Evolutionary conservation across 2,329 filamentous ascomycete genomes (phyloP), one percentile per base, ranked within the genome.

Genomic region (Colletotrichum musae): DNA sequence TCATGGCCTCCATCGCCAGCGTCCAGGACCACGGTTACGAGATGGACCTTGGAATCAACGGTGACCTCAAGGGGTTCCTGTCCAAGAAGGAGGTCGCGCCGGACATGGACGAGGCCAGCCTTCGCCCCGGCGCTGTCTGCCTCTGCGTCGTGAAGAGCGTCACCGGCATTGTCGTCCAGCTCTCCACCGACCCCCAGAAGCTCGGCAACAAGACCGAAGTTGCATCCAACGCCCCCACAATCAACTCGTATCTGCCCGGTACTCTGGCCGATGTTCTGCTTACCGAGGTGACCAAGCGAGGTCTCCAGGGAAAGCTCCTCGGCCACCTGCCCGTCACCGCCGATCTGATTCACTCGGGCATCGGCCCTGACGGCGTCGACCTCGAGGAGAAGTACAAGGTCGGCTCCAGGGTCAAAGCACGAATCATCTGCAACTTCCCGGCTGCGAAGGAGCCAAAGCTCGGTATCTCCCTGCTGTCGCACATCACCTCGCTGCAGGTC

Each of bases 11-110:
- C 0, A 91, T 99, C 28, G 82, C 88, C 58, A 99, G 95, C 80
- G 92, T 97, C n/a, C 95, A 99, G 80, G 97, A 99, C 75, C 95
- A 97, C 76, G 96, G 96, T 71, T 88, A 96, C 67, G 89, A 98
- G 64, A 97, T 99, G 94, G 94, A 98, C 74, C 82, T 98, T 45
- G 94, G 94, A 18, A 85, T 90, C 43, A 89, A 90, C 61, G 82
- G 86, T 39, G 87, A 89, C 45, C 79, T 95, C 60, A 91, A 91
- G 72, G 96, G 93, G 3, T 99, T 99, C 81, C 86, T 99, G 76
- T 89, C 94, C 5, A 93, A 92, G 70, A 94, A 92, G 76, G 94
- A 98, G 77, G 83, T 98, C 18, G 93, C 93, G 58, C 78, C 88
- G 36, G 85, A 84, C 52, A 84, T 93, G 18, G 83, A 91, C 5